Evolutionary conservation across 2,329 filamentous ascomycete species (phyloP).

Genomic region (Aureobasidium uvarum): DNA sequence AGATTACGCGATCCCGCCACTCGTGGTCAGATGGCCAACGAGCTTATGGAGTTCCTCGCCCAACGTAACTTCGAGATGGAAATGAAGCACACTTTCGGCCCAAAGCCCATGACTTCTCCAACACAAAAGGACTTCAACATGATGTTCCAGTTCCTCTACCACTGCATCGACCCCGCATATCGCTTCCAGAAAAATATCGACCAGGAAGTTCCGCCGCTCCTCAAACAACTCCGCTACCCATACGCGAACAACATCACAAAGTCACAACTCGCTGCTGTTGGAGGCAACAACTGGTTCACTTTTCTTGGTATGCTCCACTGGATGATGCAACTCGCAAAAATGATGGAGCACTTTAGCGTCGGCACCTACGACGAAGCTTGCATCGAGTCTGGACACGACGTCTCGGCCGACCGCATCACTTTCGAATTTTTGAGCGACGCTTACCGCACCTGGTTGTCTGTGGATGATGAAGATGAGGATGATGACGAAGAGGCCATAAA

Average conservation of each 20-base stretch:
- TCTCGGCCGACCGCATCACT: conserved; percentile 86
- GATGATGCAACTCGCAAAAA: conserved; percentile 97
- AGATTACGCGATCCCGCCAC: conserved; percentile 78
- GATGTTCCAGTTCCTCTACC: conserved; percentile 98
- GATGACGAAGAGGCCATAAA: conserved; percentile 82
- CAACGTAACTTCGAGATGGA: conserved; percentile 97
- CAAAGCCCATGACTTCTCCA: conserved; percentile 89
- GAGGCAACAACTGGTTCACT: conserved; percentile 94
- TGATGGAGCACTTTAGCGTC: conserved; percentile 78
- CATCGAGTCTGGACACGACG: conserved; percentile 80
- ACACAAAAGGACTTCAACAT: conserved; percentile 98
- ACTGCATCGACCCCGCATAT: conserved; percentile 90
- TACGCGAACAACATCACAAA: conserved; percentile 96
- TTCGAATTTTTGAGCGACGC: conserved; percentile 88
- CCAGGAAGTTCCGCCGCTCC: conserved; percentile 84
- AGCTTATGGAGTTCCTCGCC: conserved; percentile 86
- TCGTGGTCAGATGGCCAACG: conserved; percentile 78
- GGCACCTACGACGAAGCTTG: conserved; percentile 89
- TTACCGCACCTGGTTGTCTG: conserved; percentile 90
- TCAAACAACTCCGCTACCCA: conserved; percentile 92
- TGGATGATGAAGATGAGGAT: conserved; percentile 70
- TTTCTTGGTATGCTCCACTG: conserved; percentile 93
- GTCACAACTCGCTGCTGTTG: conserved; percentile 90
- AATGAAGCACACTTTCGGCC: conserved; percentile 87
- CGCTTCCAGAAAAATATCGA: conserved; percentile 93